Conservation (phyloP, 2,329 filamentous ascomycete genomes). For the Penicillium sp. region DNA sequence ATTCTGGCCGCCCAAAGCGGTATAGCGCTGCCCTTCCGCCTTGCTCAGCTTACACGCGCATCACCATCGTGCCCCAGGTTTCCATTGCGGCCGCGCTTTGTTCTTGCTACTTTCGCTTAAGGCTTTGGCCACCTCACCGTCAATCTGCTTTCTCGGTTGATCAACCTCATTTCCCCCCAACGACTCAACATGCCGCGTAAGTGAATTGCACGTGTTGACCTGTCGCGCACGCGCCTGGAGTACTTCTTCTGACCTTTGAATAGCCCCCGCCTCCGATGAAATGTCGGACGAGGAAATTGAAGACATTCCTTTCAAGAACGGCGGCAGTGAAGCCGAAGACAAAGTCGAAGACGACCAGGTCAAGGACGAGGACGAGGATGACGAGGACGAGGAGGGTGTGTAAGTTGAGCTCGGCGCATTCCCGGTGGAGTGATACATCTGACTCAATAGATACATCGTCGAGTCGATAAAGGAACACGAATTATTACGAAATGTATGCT, state of each 20-base stretch:
- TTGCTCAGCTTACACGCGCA: slow-evolving; percentile 30
- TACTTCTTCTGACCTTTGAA: slow-evolving; percentile 17
- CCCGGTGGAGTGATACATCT: slow-evolving; percentile 9
- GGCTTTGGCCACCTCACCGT: slow-evolving; percentile 13
- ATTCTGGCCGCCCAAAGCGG: slow-evolving; percentile 37
- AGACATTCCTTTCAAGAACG: slow-evolving; percentile 38
- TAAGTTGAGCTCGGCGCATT: slow-evolving; percentile 23
- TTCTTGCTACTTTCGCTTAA: not conserved
- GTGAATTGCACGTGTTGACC: slow-evolving; percentile 20
- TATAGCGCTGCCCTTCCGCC: slow-evolving; percentile 31
- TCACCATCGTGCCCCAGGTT: slow-evolving; percentile 13
- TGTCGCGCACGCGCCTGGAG: slow-evolving; percentile 8
- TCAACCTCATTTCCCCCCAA: slow-evolving; percentile 22
- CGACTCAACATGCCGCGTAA: slow-evolving; percentile 42
- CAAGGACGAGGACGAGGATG: slow-evolving; percentile 26
- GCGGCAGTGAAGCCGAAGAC: slow-evolving; percentile 13
- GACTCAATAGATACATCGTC: slow-evolving; percentile 38
- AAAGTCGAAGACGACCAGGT: slow-evolving; percentile 18
- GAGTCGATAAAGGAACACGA: slow-evolving; percentile 41
- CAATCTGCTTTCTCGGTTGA: slow-evolving; percentile 33
- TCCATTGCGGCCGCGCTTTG: not conserved
- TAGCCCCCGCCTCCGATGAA: slow-evolving; percentile 31
- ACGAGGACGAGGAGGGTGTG: slow-evolving; percentile 37
- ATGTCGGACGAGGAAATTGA: slow-evolving; percentile 39
- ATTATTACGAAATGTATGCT: slow-evolving; percentile 36